Base-by-base conservation (phyloP, 495 filamentous ascomycete genomes). In the Lepidopterella palustris region DNA sequence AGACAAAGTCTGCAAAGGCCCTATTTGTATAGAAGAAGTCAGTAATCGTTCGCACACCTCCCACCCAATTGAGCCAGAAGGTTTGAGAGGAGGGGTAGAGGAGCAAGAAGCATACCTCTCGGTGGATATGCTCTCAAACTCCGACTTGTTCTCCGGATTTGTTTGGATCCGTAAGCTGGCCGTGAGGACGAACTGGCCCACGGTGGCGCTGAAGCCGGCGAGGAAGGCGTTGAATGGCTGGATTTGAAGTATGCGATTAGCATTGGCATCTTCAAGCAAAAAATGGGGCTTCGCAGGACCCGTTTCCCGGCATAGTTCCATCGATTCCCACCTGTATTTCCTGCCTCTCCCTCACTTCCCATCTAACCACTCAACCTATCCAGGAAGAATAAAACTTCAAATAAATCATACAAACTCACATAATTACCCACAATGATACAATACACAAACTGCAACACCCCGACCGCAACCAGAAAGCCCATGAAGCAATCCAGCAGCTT, bases 201-300 rank as follows among this genome's bases (percentile, higher is more conserved):
- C 92, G 2, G 95, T 93, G 10, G 92, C 92, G 45, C 82, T 84
- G 79, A 98, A 98, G 45, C 95, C 95, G 28, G 90, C 86, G 42
- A 98, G 80, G 78, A 98, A 98, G 65, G 93, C 93, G 73, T 98
- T 98, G 82, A 98, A 98, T 6, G 93, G 93, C 91, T 97, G 40
- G 6, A 10, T 25, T 58, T 42, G 10, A 42, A 42, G 35, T 42
- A 15, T 4, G 18, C 2, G 13, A 10, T 42, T 42, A 42, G 35
- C 9, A 42, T 42, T 11, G 13, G 9, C 35, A 2, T 18, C 13
- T 42, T 42, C 9, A 3, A 11, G 35, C 13, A 13, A 42, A 15
- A 42, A n/a, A n/a, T n/a, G n/a, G n/a, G n/a, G n/a, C n/a, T n/a
- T n/a, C n/a, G n/a, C n/a, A n/a, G n/a, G n/a, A n/a, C n/a, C n/a